Evolutionary conservation across 768 basidiomycete genomes (phyloP), one percentile per base, ranked within the genome.

Genomic region (Mycena galericulata): DNA sequence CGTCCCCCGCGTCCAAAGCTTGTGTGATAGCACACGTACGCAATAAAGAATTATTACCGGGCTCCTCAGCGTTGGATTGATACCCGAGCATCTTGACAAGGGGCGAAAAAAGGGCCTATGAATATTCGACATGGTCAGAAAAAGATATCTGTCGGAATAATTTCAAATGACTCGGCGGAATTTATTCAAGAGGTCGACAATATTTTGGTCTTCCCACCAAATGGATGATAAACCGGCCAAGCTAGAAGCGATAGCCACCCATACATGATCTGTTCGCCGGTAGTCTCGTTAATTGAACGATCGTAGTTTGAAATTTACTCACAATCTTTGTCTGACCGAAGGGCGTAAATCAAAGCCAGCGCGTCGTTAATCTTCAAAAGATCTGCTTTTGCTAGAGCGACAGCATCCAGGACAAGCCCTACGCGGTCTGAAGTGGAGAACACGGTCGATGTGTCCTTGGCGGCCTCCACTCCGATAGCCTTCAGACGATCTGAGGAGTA

Each of bases 391-490:
- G 89, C 84, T n/a, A 94, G 86, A 11, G 86, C 87, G 63, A 89
- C 77, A 0, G 88, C 84, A 62, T 94, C 92, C 45, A 86, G 83
- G 26, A 92, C 84, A 24, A 94, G 84, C 22, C 92, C 92, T 59
- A 93, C 89, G 22, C 90, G 83, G 73, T 94, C 92, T 54, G 88
- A 85, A 57, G 89, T 78, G 1, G 88, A 84, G 80, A 92, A 90
- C 20, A 82, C 76, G 3, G 14, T 43, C 4, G 82, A 80, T 62
- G 83, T 75, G 4, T 75, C 64, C 70, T 84, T 84, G 20, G 86
- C 83, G 4, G 91, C 91, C 70, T 91, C 89, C 24, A 79, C 76
- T 15, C 88, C 91, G 57, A 94, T 88, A 69, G 84, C 87, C 53
- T 80, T 79, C 10, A 93, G 81, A 51, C 89, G 84, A 57, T 89